A percentile compares a stretch with the other conserved stretches of the same genome.
phyloP scores from a whole-genome alignment of 495 filamentous ascomycete species.

The Penicillium ucsense region DNA sequence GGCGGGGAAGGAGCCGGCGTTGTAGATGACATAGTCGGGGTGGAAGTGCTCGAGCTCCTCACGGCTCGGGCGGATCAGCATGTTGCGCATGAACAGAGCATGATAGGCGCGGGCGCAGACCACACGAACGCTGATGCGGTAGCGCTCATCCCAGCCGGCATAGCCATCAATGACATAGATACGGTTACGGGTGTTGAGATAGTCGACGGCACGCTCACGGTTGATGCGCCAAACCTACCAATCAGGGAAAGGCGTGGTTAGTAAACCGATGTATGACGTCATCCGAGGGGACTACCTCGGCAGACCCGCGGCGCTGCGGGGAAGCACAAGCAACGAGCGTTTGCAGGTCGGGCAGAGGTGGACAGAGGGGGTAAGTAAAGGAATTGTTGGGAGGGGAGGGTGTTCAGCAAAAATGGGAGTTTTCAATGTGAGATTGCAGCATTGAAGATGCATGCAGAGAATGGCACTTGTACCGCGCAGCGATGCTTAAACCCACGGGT shows the following conservation, averaged over 20 bases:
- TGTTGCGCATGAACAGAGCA: constrained; percentile 99
- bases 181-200: constrained; percentile 95
- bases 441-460: not conserved
- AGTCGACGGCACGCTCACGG: constrained; percentile 96
- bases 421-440: not conserved
- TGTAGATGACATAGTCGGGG: constrained; percentile 99
- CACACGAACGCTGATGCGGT: constrained; percentile 94
- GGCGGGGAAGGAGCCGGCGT: constrained; percentile 95
- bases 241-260: constrained; percentile 5
- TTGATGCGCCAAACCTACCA: constrained; percentile 97
- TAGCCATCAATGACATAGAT: constrained; percentile 98
- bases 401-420: not conserved
- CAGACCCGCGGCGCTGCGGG: constrained; percentile 12
- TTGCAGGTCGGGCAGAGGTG: not conserved
- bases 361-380: constrained; percentile 6
- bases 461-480: not conserved
- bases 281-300: constrained; percentile 14
- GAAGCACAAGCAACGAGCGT: not conserved
- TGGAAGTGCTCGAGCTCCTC: constrained; percentile 95
- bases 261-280: constrained; percentile 23
- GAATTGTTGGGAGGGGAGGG: not conserved
- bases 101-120: constrained; percentile 99
- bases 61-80: constrained; percentile 88
- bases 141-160: constrained; percentile 97
- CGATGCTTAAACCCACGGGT: constrained; percentile 11